Evolutionary conservation across 2,329 filamentous ascomycete genomes (phyloP).

Genomic region (Curvularia lunata): DNA sequence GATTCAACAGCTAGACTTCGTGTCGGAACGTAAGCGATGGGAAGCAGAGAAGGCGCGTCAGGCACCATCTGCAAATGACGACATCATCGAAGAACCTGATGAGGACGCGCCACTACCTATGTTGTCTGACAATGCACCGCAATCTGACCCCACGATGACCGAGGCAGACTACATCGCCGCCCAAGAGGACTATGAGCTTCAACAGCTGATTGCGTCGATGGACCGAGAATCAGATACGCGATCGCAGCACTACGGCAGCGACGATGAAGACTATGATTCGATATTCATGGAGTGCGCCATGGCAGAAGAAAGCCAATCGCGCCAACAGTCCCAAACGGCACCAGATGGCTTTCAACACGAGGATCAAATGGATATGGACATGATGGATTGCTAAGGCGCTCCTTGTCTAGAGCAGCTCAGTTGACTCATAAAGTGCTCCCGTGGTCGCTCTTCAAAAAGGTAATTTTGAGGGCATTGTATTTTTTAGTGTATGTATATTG

Average conservation of each 20-base stretch:
- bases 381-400: conserved; percentile 30
- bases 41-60: conserved; percentile 52
- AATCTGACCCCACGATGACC: conserved; percentile 35
- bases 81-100: conserved; percentile 32
- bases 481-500: background rate
- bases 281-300: conserved; percentile 67
- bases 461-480: background rate
- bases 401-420: background rate
- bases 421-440: background rate
- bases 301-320: conserved; percentile 54
- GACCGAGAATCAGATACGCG: conserved; percentile 37
- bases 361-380: conserved; percentile 50
- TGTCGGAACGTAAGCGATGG: conserved; percentile 53
- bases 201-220: conserved; percentile 55
- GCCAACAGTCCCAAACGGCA: conserved; percentile 27
- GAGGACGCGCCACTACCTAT: conserved; percentile 21
- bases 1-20: conserved; percentile 57
- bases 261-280: conserved; percentile 66
- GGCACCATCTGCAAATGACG: conserved; percentile 45
- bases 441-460: background rate
- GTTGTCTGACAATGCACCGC: conserved; percentile 7
- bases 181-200: conserved; percentile 54
- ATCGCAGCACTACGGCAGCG: conserved; percentile 54
- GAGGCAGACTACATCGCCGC: conserved; percentile 50
- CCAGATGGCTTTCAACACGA: conserved; percentile 19